Conservation (phyloP, 1,284 basidiomycete genomes). For the Cryptococcus neoformans region DNA sequence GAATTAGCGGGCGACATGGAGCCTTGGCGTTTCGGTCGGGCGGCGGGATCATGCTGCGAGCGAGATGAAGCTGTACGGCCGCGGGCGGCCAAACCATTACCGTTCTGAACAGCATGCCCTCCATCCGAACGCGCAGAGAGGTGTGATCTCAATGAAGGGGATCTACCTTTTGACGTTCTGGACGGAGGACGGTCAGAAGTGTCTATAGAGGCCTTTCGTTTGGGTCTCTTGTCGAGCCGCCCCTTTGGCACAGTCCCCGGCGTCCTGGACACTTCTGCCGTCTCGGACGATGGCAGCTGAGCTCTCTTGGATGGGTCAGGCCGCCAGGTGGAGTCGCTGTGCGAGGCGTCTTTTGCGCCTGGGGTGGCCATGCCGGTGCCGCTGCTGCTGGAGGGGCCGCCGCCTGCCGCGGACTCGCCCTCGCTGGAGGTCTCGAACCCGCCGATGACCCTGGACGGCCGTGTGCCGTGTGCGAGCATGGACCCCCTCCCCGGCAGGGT, state of each 20-base stretch:
- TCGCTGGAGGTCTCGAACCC: constrained; percentile 38
- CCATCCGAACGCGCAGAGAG: not conserved
- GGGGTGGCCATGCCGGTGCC: not conserved
- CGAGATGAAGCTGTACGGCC: not conserved
- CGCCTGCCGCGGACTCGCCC: constrained; percentile 14
- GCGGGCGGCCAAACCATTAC: not conserved
- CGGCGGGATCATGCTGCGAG: not conserved
- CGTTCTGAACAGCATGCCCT: not conserved
- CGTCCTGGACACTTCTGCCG: too few species aligned
- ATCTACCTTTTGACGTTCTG: not conserved
- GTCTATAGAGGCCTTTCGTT: constrained; percentile 3
- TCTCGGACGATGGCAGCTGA: constrained; percentile 7
- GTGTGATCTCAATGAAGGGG: constrained; percentile 1
- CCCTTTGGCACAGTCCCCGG: not conserved
- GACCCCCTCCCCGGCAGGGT: constrained; percentile 9
- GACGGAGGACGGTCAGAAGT: not conserved
- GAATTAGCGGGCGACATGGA: not conserved
- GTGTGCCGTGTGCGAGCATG: constrained; percentile 17
- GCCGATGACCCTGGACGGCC: constrained; percentile 34
- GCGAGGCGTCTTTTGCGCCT: not conserved
- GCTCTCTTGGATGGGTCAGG: constrained; percentile 8
- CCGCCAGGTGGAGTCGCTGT: not conserved
- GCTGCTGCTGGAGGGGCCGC: not conserved
- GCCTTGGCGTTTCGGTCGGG: constrained; percentile 1
- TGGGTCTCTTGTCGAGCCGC: not conserved